Evolutionary conservation across 192 early-diverging fungal genomes (phyloP).

Genomic region (Coemansia sp.): DNA sequence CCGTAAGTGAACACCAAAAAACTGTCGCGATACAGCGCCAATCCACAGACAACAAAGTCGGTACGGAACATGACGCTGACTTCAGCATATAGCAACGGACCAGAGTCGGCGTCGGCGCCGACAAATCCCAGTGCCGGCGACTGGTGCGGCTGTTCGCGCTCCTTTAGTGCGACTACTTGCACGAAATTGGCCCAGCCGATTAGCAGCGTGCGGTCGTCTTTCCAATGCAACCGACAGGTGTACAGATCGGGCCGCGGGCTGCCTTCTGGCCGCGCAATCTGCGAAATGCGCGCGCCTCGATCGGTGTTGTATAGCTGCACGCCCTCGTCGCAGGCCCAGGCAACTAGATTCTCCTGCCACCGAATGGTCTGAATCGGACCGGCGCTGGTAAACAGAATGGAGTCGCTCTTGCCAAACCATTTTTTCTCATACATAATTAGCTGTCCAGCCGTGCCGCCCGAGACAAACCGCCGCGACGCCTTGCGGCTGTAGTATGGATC

Average conservation of each 20-base stretch:
- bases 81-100: conserved; percentile 47
- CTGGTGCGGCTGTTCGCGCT: conserved; percentile 7
- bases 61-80: conserved; percentile 55
- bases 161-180: conserved; percentile 76
- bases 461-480: conserved; percentile 72
- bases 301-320: conserved; percentile 80
- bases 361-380: conserved; percentile 83
- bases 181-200: conserved; percentile 96
- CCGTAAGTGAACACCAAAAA: conserved; percentile 49
- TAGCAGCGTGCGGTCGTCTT: conserved; percentile 66
- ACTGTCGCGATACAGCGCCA: conserved; percentile 61
- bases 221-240: conserved; percentile 84
- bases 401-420: conserved; percentile 81
- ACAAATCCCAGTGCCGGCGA: conserved; percentile 2
- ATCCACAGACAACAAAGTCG: conserved; percentile 72
- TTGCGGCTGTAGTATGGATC: conserved; percentile 83
- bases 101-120: background rate
- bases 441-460: conserved; percentile 86
- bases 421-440: conserved; percentile 74
- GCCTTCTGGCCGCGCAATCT: conserved; percentile 71
- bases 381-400: conserved; percentile 78
- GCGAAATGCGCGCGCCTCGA: conserved; percentile 70
- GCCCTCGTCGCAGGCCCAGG: conserved; percentile 92
- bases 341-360: conserved; percentile 82
- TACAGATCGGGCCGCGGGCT: conserved; percentile 83